A percentile compares a stretch with the other conserved stretches of the same genome.
phyloP scores from a whole-genome alignment of 441 rosid species.

The Eruca vesicaria region DNA sequence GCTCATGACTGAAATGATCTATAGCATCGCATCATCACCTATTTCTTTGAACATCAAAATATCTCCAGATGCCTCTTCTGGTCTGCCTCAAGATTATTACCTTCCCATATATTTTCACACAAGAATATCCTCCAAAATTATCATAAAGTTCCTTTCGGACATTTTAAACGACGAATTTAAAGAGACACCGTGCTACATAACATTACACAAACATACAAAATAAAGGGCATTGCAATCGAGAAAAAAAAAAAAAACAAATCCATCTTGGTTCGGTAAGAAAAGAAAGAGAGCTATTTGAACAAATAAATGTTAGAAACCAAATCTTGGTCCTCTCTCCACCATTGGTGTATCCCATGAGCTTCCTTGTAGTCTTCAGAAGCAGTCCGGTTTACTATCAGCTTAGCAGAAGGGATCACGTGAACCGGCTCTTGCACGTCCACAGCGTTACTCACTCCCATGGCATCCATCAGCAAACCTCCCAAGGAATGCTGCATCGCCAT shows the following conservation, averaged over 20 bases:
- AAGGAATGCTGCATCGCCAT: slow-evolving; percentile 75
- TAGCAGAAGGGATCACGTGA: slow-evolving; percentile 83
- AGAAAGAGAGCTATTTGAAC: slow-evolving; percentile 38
- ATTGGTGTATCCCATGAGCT: slow-evolving; percentile 93
- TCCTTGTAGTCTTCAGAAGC: slow-evolving; percentile 54
- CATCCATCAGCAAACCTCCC: slow-evolving; percentile 68
- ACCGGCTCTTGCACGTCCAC: slow-evolving; percentile 68
- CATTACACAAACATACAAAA: not conserved
- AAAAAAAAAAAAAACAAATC: not conserved
- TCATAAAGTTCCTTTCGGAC: not conserved
- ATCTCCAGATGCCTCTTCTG: not conserved
- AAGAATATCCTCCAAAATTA: not conserved
- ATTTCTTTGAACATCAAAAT: not conserved
- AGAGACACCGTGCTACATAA: not conserved
- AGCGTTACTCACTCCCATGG: slow-evolving; percentile 49
- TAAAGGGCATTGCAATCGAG: slow-evolving; percentile 3
- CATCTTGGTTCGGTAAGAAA: not conserved
- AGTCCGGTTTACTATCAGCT: slow-evolving; percentile 48
- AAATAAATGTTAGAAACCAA: slow-evolving; percentile 53
- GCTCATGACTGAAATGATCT: not conserved
- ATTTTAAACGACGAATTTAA: not conserved
- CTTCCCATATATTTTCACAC: not conserved
- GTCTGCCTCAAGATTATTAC: not conserved
- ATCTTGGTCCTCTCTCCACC: slow-evolving; percentile 86
- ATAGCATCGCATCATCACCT: not conserved